Base-by-base conservation (phyloP, 2,329 filamentous ascomycete genomes). In the Eutypella sp. region DNA sequence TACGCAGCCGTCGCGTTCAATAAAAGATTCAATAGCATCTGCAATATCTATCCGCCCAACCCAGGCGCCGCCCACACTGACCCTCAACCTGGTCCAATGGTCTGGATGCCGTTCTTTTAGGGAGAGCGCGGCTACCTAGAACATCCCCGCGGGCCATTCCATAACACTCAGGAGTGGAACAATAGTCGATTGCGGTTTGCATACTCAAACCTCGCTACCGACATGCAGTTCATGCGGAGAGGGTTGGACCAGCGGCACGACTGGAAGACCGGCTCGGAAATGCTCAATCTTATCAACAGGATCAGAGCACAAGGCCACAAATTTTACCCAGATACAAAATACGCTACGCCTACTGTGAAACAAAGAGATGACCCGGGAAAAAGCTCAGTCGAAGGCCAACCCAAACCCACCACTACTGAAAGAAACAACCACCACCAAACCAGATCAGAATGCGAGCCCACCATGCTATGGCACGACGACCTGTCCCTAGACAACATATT, bases 401-500 rank as follows among this genome's bases (percentile, higher is more conserved):
- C n/a, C n/a, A n/a, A n/a, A n/a, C n/a, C n/a, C n/a, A n/a, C n/a
- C n/a, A n/a, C n/a, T n/a, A n/a, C n/a, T n/a, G n/a, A n/a, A n/a
- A n/a, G n/a, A n/a, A 20, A 5, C 11, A 27, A 43, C 19, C 20
- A 42, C 15, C 27, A 11, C 11, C 27, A n/a, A n/a, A n/a, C 25
- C 24, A 8, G 38, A 42, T 29, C 25, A 23, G 31, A 31, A 6
- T 23, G 39, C 5, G 50, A 57, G 33, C 44, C 44, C 1, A 64
- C 62, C 1, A 54, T 64, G 41, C 49, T 67, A 18, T 58, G 53
- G 48, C 65, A 66, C 40, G 52, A 63, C 25, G 55, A 60, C 24
- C 49, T 67, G 4, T 65, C 59, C 3, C 34, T 52, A 5, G 54
- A 63, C 36, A 67, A 68, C 46, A 61, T 68, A 16, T 50, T 67